Evolutionary conservation across 75 land plant species (phyloP).

Genomic region (Ceratopteris richardii): DNA sequence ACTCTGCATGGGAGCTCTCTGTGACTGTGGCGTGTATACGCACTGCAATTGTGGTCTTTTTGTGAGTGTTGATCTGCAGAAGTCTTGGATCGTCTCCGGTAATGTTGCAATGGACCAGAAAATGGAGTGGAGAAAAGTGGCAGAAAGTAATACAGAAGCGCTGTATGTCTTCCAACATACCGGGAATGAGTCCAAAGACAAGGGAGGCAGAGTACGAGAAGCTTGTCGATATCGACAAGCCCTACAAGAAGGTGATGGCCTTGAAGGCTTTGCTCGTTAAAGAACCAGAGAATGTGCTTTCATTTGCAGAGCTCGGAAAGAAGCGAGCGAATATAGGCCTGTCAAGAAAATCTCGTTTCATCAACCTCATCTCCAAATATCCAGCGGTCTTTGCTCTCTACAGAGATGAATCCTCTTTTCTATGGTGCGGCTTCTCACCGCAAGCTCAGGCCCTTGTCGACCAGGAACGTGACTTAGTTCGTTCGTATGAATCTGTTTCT

Average conservation of each 20-base stretch:
- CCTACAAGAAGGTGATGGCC: constrained; percentile 28
- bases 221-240: constrained; percentile 43
- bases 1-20: too few species aligned
- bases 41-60: too few species aligned
- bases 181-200: constrained; percentile 32
- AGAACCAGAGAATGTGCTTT: constrained; percentile 49
- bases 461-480: constrained; percentile 34
- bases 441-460: constrained; percentile 46
- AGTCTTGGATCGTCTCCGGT: too few species aligned
- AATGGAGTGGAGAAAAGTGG: too few species aligned
- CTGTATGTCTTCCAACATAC: neutral
- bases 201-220: constrained; percentile 44
- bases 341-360: constrained; percentile 33
- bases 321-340: constrained; percentile 37
- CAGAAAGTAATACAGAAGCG: neutral
- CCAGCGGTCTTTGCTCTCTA: constrained; percentile 59
- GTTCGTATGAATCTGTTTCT: constrained; percentile 22
- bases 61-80: too few species aligned
- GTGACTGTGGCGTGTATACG: too few species aligned
- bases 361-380: constrained; percentile 40
- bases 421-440: constrained; percentile 53
- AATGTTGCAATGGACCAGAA: too few species aligned
- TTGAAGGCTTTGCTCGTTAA: constrained; percentile 38
- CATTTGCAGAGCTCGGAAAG: constrained; percentile 27
- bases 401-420: constrained; percentile 31